Evolutionary conservation across 345 rosid species (phyloP).

Genomic region (Acer yangbiense): DNA sequence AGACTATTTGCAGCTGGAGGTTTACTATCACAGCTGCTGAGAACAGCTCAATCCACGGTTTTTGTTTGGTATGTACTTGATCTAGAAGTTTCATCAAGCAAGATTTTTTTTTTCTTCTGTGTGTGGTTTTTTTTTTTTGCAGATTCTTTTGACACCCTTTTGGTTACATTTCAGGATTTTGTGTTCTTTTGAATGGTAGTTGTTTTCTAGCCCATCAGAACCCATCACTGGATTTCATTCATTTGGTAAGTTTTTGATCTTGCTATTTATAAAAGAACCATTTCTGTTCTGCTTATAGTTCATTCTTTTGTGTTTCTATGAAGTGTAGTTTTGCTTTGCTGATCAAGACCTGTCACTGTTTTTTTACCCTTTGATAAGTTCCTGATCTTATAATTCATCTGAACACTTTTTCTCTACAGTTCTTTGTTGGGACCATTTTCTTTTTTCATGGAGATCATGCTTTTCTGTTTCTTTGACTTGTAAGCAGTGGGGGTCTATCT

Average conservation of each 20-base stretch:
- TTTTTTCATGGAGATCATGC: neutral
- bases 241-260: slow-evolving; percentile 10
- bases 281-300: neutral
- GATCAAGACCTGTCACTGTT: slow-evolving; percentile 9
- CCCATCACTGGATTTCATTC: slow-evolving; percentile 5
- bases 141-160: slow-evolving; percentile 34
- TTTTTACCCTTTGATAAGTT: slow-evolving; percentile 14
- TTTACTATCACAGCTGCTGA: slow-evolving; percentile 45
- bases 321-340: slow-evolving; percentile 11
- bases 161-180: slow-evolving; percentile 21
- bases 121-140: neutral
- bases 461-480: neutral
- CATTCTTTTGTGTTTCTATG: slow-evolving; percentile 13
- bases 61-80: slow-evolving; percentile 32
- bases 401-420: neutral
- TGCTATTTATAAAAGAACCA: neutral
- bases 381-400: slow-evolving; percentile 8
- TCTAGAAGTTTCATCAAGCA: slow-evolving; percentile 2
- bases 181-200: slow-evolving; percentile 10
- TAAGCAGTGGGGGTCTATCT: neutral
- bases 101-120: neutral
- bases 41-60: slow-evolving; percentile 12
- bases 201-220: slow-evolving; percentile 11
- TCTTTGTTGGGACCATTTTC: neutral
- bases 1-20: slow-evolving; percentile 47